Base-by-base conservation (phyloP, 116 monocot species). In the Dioscorea cayenensis region DNA sequence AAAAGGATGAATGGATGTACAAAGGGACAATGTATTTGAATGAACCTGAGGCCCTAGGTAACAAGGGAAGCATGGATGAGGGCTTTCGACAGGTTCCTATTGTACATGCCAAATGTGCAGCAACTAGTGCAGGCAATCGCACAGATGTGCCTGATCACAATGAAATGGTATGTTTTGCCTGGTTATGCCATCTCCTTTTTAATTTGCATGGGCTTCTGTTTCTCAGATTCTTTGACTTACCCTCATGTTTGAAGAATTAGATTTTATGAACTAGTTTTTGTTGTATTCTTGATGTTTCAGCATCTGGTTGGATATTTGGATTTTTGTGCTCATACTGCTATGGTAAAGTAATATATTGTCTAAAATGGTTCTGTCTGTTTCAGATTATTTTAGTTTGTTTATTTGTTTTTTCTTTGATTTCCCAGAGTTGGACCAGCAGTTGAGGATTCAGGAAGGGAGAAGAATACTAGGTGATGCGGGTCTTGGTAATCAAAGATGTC, bases 1-100 rank as follows among this genome's bases (percentile, higher is more conserved):
- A 64, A 36, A 80, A 71, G 66, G 88, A 86, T 73, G 82, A 86
- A 63, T 92, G 92, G 92, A 86, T 92, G 92, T 92, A 92, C 66
- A 88, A 67, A 58, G 88, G 86, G 27, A 77, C 88, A 9, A 70
- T 80, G 7, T 88, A 88, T 78, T 66, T 85, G 78, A 66, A 81
- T 63, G 28, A 49, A 37, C 38, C 60, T 43, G 43, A 75, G 13
- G 64, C 11, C 22, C 51, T 64, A 80, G 64, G 28, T 66, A 69
- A 55, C 37, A 58, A 36, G 3, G 36, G 35, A 48, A 49, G 8
- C 16, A 63, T 35, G 22, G 70, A 74, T 43, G 67, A 65, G 23
- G 61, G 36, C 32, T 12, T 50, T 6, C 66, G 21, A 17, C 61
- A 49, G n/a, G 73, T 43, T 61, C 78, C 73, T 19, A 84, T 88